Base-by-base conservation (phyloP, 441 rosid species). In the Arabidopsis hybrid region DNA sequence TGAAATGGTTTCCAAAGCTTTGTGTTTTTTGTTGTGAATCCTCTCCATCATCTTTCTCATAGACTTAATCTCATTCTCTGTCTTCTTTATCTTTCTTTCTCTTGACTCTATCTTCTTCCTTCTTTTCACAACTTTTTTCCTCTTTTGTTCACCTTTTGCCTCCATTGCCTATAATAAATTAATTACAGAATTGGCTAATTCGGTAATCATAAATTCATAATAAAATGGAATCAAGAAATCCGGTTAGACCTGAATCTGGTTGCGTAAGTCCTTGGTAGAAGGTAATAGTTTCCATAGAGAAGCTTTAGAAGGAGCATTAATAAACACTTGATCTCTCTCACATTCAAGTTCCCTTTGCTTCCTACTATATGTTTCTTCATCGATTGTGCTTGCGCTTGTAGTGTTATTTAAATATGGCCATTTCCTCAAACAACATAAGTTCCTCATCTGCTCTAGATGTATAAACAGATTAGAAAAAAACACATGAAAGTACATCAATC, bases 221-320 rank as follows among this genome's bases (percentile, higher is more conserved):
- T 2, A 26, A 26, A 26, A 26, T 5, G 49, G 49, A 5, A 5
- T 34, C n/a, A 43, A 12, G 16, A 43, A 53, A 26, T 21, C 11
- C 1, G 4, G 60, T 60, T 51, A 50, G 43, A 71, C 75, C 4
- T 60, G 51, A 17, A 71, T 71, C 13, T 29, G 60, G 16, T 11
- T 60, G 67, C 67, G 61, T 17, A 71, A 71, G 34, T 29, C 68
- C 13, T 71, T 61, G 26, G 75, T 61, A 51, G 69, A 60, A 61
- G 68, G 61, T 61, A 71, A 51, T 61, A 51, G 17, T 39, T 52
- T 51, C 75, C 75, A 71, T 71, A 71, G 35, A 71, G 75, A 51
- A 14, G 68, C 46, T 51, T 71, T 50, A 31, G 7, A 17, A 61
- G 75, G 75, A 71, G 69, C 62, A 71, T 71, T 71, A 51, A 51